Percentiles rank a stretch among this genome's conserved stretches.
These are phyloP conservation scores for Fusarium clavum DNA, from an alignment of 2,329 filamentous ascomycete species.

Conservation along the genomic window DNA sequence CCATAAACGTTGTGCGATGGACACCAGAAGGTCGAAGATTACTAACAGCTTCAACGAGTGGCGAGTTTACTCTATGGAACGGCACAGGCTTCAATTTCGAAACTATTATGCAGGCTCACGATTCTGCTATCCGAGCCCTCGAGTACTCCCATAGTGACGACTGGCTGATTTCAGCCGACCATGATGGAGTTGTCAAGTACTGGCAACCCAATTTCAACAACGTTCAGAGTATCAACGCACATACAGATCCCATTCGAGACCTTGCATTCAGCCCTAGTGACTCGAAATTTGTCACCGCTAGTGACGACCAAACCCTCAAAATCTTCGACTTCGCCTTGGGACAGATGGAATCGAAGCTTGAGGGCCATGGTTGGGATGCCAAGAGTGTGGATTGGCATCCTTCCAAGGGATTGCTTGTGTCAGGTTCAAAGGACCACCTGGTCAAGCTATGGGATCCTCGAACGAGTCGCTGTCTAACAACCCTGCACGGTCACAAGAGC, in stretches of 20 bases:
- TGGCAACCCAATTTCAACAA: conserved; percentile 99
- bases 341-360: conserved; percentile 82
- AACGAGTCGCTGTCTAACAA: conserved; percentile 88
- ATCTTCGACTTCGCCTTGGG: conserved; percentile 96
- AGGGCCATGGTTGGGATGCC: conserved; percentile 97
- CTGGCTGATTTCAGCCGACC: conserved; percentile 95
- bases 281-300: conserved; percentile 94
- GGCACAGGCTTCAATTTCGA: conserved; percentile 99
- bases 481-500: conserved; percentile 96
- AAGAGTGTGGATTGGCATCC: conserved; percentile 99
- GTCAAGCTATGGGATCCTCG: conserved; percentile 99
- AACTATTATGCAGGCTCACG: conserved; percentile 98
- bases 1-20: conserved; percentile 97
- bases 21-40: conserved; percentile 93
- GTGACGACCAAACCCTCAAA: conserved; percentile 91
- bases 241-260: conserved; percentile 89
- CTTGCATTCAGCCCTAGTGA: conserved; percentile 94
- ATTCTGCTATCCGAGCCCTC: conserved; percentile 83
- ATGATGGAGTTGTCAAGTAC: conserved; percentile 96
- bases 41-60: conserved; percentile 93
- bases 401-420: conserved; percentile 91
- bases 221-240: conserved; percentile 92
- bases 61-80: conserved; percentile 99
- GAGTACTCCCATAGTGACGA: conserved; percentile 96
- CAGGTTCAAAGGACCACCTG: conserved; percentile 95